Evolutionary conservation across 805 yeast genomes (phyloP).

Genomic region (Tetrapisispora taiwanensis): DNA sequence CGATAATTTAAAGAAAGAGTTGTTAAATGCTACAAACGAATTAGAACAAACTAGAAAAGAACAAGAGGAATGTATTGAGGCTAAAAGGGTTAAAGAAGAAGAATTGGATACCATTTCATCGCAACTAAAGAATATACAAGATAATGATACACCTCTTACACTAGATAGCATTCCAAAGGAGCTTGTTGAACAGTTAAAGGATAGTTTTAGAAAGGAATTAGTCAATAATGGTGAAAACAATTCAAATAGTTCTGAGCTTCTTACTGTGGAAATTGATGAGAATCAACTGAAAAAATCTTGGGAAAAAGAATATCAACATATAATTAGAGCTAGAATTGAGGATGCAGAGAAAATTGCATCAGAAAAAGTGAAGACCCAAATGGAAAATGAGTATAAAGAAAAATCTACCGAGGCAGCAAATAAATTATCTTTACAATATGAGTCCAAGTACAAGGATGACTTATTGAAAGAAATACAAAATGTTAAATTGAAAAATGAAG

Average conservation of each 20-base stretch:
- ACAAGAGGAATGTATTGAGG: conserved; percentile 8
- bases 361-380: conserved; percentile 36
- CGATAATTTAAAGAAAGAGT: conserved; percentile 4
- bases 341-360: conserved; percentile 33
- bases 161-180: not conserved
- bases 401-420: conserved; percentile 29
- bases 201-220: conserved; percentile 17
- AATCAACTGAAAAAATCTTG: conserved; percentile 23
- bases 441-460: conserved; percentile 8
- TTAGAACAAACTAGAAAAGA: conserved; percentile 5
- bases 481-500: conserved; percentile 25
- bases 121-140: conserved; percentile 1
- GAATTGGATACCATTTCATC: conserved; percentile 9
- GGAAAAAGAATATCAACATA: conserved; percentile 28
- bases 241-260: conserved; percentile 6
- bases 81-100: conserved; percentile 5
- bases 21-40: conserved; percentile 14
- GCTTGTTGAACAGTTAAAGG: conserved; percentile 3
- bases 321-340: conserved; percentile 22
- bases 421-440: conserved; percentile 6
- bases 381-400: conserved; percentile 45
- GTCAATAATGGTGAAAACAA: conserved; percentile 13
- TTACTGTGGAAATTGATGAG: conserved; percentile 3
- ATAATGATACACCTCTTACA: too few species aligned
- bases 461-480: conserved; percentile 18